Evolutionary conservation across 2,329 filamentous ascomycete species (phyloP), one percentile per base, ranked within the genome.

Genomic region (Sclerotinia trifoliorum): DNA sequence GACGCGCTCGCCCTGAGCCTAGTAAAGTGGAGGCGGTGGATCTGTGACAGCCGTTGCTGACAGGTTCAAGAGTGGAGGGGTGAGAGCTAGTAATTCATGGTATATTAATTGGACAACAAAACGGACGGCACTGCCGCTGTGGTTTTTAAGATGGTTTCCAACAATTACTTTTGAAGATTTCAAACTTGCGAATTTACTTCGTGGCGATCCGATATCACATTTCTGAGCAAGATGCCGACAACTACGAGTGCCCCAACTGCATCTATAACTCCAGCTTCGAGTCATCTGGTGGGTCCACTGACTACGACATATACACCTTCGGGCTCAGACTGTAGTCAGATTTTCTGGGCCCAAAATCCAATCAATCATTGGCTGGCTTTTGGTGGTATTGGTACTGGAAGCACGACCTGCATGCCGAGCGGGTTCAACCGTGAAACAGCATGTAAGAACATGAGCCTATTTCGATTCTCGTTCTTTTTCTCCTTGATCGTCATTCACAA

Each of bases 311-410:
- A 56, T 56, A 65, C 62, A 46, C 62, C 62, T 5, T 44, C 35
- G 6, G 24, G 49, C 8, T 44, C 35, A 11, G 62, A 65, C 32
- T 65, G 62, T 32, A 32, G 11, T 56, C 35, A 65, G 26, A 56
- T 65, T 48, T 65, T 65, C 49, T 65, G 26, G 35, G 49, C 49
- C 2, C 49, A 56, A 52, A 65, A 65, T 65, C 62, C 26, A n/a
- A 32, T 44, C 2, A 32, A 65, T 24, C 19, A 24, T 7, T 65
- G 62, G 62, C 49, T 65, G n/a, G 62, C 62, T 5, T 19, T 46
- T 29, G 62, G 62, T n/a, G 62, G 32, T 11, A 65, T 65, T 32
- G 62, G 32, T 29, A 32, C 4, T 32, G 62, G 35, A 13, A 65
- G 49, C 29, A 42, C 62, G 24, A 57, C n/a, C 19, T 65, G 62